Evolutionary conservation across 2,329 filamentous ascomycete species (phyloP), one percentile per base, ranked within the genome.

Genomic region (Diplocarpon mali): DNA sequence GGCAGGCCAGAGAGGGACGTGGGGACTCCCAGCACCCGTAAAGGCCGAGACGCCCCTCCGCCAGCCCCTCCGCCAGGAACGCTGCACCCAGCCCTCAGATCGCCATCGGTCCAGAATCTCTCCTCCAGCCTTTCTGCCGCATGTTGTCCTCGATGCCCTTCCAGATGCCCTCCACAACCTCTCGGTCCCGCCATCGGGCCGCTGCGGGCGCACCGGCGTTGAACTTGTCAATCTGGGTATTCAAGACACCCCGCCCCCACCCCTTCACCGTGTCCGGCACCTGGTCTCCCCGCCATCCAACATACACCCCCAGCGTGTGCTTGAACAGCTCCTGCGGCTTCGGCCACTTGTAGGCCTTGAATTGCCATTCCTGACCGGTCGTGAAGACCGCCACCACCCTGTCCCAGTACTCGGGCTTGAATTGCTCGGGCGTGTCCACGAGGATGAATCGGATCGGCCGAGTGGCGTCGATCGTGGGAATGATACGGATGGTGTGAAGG

Each of bases 341-440:
- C 55, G 82, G 82, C 87, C 92, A 98, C 66, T 94, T 95, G 75
- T 98, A 98, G 55, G 80, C 85, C 68, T 95, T 95, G 69, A 98
- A 98, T 67, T 98, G 92, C 92, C 92, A 98, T 9, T 83, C 80
- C 68, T 98, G 92, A 29, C 92, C 92, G 0, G 92, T 98, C 0
- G 92, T 98, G 67, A 98, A 96, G 46, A 98, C 89, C 11, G 85
- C 92, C 1, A 95, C 92, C 6, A 98, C 84, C 41, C 89, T 81
- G 58, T 82, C 82, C 92, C 92, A 98, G 70, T 96, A 95, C 62
- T 96, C 89, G 0, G 92, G 92, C 64, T 95, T 94, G 75, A 98
- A 98, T 64, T 92, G 84, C 61, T 93, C 83, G 0, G 89, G 85
- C 14, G 82, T 83, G 64, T 98, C 92, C 43, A 96, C 90, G 32